Conservation (phyloP, 495 filamentous ascomycete species). For the Neurospora sp. region DNA sequence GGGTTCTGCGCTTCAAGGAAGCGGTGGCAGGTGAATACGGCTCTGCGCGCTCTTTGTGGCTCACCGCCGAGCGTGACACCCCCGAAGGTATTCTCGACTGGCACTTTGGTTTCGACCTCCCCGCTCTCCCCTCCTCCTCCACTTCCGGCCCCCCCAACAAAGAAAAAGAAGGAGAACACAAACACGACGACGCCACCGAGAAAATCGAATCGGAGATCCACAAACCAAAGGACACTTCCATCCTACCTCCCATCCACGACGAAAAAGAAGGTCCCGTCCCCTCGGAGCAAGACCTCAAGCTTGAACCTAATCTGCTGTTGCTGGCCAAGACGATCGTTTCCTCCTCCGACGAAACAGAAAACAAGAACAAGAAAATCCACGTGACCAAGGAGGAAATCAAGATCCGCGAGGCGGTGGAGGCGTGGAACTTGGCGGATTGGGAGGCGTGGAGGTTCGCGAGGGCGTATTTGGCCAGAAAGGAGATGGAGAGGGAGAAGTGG, state of each 20-base stretch:
- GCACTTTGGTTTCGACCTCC: conserved; percentile 78
- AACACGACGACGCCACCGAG: conserved; percentile 12
- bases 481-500: conserved; percentile 55
- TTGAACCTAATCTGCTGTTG: conserved; percentile 54
- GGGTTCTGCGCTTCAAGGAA: conserved; percentile 71
- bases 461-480: conserved; percentile 53
- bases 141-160: neutral
- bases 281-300: conserved; percentile 36
- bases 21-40: conserved; percentile 57
- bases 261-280: conserved; percentile 38
- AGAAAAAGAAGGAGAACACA: neutral
- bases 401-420: conserved; percentile 60
- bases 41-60: conserved; percentile 57
- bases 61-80: conserved; percentile 61
- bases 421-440: conserved; percentile 87
- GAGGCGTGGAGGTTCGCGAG: conserved; percentile 88
- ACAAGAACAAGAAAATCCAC: conserved; percentile 8
- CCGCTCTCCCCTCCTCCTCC: conserved; percentile 26
- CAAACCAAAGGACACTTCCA: conserved; percentile 27
- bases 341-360: conserved; percentile 18
- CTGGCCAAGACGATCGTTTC: conserved; percentile 43
- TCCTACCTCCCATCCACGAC: conserved; percentile 25
- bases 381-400: conserved; percentile 18
- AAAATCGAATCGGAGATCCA: conserved; percentile 35
- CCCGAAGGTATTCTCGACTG: conserved; percentile 61